Evolutionary conservation across 345 rosid species (phyloP).

Genomic region (Rubroshorea leprosula): DNA sequence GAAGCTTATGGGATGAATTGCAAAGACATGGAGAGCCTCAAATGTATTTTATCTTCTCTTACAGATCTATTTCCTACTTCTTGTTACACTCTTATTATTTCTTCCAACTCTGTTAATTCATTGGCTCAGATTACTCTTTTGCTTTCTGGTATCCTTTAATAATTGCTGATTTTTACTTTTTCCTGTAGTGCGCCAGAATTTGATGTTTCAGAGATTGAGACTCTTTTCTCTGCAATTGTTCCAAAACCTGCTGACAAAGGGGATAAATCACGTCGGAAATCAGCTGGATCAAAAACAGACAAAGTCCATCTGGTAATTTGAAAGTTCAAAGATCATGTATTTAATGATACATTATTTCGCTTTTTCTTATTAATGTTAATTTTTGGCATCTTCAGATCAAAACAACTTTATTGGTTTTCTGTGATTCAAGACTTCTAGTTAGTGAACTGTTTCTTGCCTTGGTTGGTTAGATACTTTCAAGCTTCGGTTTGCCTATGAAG

Average conservation of each 20-base stretch:
- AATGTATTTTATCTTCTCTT: slow-evolving; percentile 41
- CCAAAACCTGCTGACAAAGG: slow-evolving; percentile 57
- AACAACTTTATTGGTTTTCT: neutral
- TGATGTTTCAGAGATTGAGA: slow-evolving; percentile 92
- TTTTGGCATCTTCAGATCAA: too few relatives aligned
- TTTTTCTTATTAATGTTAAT: neutral
- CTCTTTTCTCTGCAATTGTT: slow-evolving; percentile 78
- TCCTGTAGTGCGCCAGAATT: slow-evolving; percentile 69
- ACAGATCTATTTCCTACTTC: slow-evolving; percentile 12
- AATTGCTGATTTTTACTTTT: slow-evolving; percentile 15
- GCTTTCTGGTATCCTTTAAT: slow-evolving; percentile 9
- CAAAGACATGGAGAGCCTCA: slow-evolving; percentile 89
- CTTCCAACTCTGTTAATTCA: neutral
- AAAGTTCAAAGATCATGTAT: neutral
- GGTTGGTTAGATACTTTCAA: neutral
- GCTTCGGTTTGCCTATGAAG: neutral
- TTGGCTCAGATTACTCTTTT: slow-evolving; percentile 4
- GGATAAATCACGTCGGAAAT: slow-evolving; percentile 58
- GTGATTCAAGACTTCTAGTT: neutral
- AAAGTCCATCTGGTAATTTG: slow-evolving; percentile 74
- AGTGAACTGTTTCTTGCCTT: neutral
- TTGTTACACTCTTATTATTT: slow-evolving; percentile 6
- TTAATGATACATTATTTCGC: neutral
- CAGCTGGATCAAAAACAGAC: slow-evolving; percentile 82
- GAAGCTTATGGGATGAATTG: slow-evolving; percentile 98